Evolutionary conservation across 108 stramenopile genomes (phyloP), one percentile per base, ranked within the genome.

Genomic region (Discostella stelligeroides): DNA sequence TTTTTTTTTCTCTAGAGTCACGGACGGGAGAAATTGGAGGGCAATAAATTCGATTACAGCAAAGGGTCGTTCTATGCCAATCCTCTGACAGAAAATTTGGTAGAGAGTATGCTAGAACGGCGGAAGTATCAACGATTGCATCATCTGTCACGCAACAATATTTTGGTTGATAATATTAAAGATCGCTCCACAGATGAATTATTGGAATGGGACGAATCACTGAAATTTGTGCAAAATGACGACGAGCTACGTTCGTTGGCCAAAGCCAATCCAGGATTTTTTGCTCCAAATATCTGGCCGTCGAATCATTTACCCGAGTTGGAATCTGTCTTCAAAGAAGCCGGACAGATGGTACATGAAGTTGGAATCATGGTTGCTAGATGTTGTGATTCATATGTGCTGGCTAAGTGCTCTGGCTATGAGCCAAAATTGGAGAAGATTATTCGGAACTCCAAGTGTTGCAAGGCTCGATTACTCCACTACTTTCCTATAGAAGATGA

Each of bases 21-120:
- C 70, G 98, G 98, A 8, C 90, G 91, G 49, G 98, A 98, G 78
- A 89, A 83, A 38, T 82, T 98, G 21, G 82, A 88, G 60, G 84
- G 80, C 9, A 76, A 80, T 38, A 84, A 80, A 45, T 85, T 84
- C 13, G 98, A 98, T 61, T 81, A 76, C 8, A 59, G 79, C 43
- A 98, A 98, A 74, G 97, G 98, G 13, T 88, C 85, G 45, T 98
- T 90, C 76, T 98, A 98, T 73, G 84, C 86, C 24, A 97, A 98
- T 76, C 98, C 98, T 4, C 69, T 95, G 34, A 76, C 80, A n/a
- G 90, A 94, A 63, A 51, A 74, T 63, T 73, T 85, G 64, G 47
- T 41, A 0, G 72, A 66, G 62, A 73, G 56, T 12, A 67, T 81
- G 71, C 49, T 76, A 49, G 75, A 65, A 23, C 47, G 80, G 34